Conservation (phyloP, 2,329 filamentous ascomycete genomes). For the Epichloe baconii region DNA sequence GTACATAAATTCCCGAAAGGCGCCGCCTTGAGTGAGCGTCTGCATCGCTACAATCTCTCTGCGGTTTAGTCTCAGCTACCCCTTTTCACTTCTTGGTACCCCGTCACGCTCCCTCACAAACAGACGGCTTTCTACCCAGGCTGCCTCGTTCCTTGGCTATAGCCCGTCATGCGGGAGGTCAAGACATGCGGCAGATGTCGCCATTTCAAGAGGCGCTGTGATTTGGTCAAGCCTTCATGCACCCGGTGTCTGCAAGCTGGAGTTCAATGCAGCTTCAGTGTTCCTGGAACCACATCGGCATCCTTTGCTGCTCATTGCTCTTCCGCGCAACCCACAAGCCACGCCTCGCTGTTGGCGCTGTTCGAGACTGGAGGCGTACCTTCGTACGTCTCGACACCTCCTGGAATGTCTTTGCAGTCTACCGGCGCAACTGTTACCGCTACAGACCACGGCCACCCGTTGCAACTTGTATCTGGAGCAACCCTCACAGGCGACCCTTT, state of each 20-base stretch:
- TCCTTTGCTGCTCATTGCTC: neutral
- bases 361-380: neutral
- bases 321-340: neutral
- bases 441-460: too few relatives aligned
- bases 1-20: too few relatives aligned
- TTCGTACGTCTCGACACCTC: neutral
- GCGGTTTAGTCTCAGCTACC: too few relatives aligned
- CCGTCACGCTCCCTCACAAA: neutral
- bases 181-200: constrained; percentile 24
- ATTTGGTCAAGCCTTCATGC: constrained; percentile 22
- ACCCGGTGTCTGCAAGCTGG: constrained; percentile 21
- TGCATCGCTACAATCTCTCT: too few relatives aligned
- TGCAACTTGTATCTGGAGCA: too few relatives aligned
- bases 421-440: too few relatives aligned
- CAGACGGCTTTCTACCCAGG: neutral
- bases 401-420: neutral
- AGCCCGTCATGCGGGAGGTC: constrained; percentile 18
- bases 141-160: neutral
- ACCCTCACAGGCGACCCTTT: too few relatives aligned
- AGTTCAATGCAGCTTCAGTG: constrained; percentile 20
- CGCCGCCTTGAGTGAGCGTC: too few relatives aligned
- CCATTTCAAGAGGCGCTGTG: constrained; percentile 23
- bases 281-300: neutral
- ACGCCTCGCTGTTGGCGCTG: neutral
- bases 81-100: too few relatives aligned